Evolutionary conservation across 441 rosid species (phyloP).

Genomic region (Erodium moschatum): DNA sequence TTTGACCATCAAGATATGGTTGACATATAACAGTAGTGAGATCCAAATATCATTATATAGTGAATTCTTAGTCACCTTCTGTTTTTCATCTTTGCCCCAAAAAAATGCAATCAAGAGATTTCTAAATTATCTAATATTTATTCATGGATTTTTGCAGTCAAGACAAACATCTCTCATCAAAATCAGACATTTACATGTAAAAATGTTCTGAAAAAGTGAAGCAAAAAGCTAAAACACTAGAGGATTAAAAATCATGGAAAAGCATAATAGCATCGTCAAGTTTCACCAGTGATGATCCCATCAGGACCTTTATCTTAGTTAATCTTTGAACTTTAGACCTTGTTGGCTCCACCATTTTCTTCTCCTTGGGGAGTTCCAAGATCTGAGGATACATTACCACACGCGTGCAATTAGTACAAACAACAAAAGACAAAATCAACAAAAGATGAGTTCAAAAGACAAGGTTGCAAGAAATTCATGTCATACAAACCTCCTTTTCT

Average conservation of each 20-base stretch:
- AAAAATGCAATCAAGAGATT: too few species aligned
- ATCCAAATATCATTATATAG: too few species aligned
- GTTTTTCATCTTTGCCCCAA: too few species aligned
- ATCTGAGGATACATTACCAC: slow-evolving; percentile 32
- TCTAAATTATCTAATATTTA: too few species aligned
- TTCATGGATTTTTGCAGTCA: too few species aligned
- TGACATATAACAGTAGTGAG: too few species aligned
- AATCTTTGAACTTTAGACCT: slow-evolving; percentile 31
- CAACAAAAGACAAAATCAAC: neutral
- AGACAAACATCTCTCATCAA: too few species aligned
- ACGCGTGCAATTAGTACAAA: neutral
- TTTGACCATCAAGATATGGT: too few species aligned
- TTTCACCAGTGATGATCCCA: slow-evolving; percentile 47
- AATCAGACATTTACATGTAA: too few species aligned
- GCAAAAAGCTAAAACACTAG: too few species aligned
- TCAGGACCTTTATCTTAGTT: slow-evolving; percentile 30
- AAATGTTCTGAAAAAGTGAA: too few species aligned
- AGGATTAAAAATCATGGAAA: slow-evolving; percentile 52
- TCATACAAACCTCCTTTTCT: slow-evolving; percentile 47
- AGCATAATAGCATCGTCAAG: slow-evolving; percentile 74
- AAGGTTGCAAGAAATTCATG: neutral
- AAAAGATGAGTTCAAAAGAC: neutral
- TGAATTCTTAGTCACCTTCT: too few species aligned
- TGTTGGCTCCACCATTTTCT: slow-evolving; percentile 31
- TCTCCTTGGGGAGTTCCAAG: slow-evolving; percentile 27